phyloP scores from a whole-genome alignment of 257 asterid genomes.

The Solanum pennellii region DNA sequence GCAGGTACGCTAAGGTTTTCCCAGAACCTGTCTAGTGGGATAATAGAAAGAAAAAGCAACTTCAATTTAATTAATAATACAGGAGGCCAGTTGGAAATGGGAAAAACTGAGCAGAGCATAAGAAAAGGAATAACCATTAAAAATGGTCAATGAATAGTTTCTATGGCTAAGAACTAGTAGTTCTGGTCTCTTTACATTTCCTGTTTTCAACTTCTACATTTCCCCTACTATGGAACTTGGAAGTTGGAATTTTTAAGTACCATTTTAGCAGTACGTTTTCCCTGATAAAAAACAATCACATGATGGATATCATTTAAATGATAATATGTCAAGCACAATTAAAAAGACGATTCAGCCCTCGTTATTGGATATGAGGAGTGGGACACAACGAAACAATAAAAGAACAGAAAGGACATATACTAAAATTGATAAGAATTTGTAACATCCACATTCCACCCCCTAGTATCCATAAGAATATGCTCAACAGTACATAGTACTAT shows the following conservation, averaged over 20 bases:
- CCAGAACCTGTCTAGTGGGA: conserved; percentile 95
- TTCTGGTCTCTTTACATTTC: background rate
- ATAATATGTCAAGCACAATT: background rate
- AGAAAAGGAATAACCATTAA: background rate
- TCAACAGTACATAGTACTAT: background rate
- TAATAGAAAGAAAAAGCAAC: conserved; percentile 4
- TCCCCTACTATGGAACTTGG: background rate
- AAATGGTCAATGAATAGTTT: background rate
- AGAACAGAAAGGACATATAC: background rate
- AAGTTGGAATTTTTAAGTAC: background rate
- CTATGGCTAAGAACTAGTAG: background rate
- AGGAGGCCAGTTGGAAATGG: background rate
- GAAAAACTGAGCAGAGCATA: background rate
- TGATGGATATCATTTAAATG: background rate
- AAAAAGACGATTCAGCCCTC: background rate
- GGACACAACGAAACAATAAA: background rate
- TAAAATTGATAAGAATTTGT: background rate
- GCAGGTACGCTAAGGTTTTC: conserved; percentile 81
- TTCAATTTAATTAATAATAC: conserved; percentile 6
- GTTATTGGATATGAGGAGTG: background rate
- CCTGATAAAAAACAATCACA: background rate
- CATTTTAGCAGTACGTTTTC: background rate
- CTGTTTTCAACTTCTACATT: background rate
- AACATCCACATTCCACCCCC: background rate
- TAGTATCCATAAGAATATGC: background rate